Evolutionary conservation across 768 basidiomycete genomes (phyloP).

Genomic region (Tubosaeta sp.): DNA sequence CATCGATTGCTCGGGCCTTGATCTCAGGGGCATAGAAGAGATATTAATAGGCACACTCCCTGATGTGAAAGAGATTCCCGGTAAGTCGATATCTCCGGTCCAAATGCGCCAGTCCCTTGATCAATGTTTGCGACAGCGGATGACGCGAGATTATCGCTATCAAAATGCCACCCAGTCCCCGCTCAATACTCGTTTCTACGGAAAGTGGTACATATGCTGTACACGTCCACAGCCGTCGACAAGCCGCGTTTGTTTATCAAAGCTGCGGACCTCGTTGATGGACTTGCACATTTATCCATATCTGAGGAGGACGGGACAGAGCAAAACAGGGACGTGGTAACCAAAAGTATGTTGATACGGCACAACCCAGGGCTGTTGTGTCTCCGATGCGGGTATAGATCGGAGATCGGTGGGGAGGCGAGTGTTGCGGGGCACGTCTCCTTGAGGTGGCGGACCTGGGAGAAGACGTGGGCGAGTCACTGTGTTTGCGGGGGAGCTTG

Average conservation of each 20-base stretch:
- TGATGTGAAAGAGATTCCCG: slow-evolving; percentile 20
- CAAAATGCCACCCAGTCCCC: slow-evolving; percentile 54
- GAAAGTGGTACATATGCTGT: slow-evolving; percentile 44
- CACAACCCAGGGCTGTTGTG: slow-evolving; percentile 42
- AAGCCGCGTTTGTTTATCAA: slow-evolving; percentile 71
- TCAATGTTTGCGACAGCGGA: slow-evolving; percentile 35
- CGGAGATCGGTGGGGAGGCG: slow-evolving; percentile 39
- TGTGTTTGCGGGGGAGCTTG: slow-evolving; percentile 76
- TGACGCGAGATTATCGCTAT: slow-evolving; percentile 49
- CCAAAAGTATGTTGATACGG: slow-evolving; percentile 49
- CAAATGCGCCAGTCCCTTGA: background rate
- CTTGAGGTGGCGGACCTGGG: slow-evolving; percentile 58
- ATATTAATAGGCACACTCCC: slow-evolving; percentile 39
- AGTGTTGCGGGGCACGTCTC: slow-evolving; percentile 31
- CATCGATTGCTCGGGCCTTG: slow-evolving; percentile 60
- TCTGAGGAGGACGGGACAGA: slow-evolving; percentile 36
- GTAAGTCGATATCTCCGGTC: slow-evolving; percentile 18
- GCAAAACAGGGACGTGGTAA: slow-evolving; percentile 54
- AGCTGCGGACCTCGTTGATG: slow-evolving; percentile 65
- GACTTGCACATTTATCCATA: slow-evolving; percentile 41
- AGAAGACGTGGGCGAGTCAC: slow-evolving; percentile 50
- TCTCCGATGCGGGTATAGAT: slow-evolving; percentile 59
- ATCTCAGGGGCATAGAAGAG: slow-evolving; percentile 48
- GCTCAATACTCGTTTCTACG: slow-evolving; percentile 41
- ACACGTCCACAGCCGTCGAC: slow-evolving; percentile 48